phyloP scores from a whole-genome alignment of 441 rosid species.

The Populus tomentosa region DNA sequence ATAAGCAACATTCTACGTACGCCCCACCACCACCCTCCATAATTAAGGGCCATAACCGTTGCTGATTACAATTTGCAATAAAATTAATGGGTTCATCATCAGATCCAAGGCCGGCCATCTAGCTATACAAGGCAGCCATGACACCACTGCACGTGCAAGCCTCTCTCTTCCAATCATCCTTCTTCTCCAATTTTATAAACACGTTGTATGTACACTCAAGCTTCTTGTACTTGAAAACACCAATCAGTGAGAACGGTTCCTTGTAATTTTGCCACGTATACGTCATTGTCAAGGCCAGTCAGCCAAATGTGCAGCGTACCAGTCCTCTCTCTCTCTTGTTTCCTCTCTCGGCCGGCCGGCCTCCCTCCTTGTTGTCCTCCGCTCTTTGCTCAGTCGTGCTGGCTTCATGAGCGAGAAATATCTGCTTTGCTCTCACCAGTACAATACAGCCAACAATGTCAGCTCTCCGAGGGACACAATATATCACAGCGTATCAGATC shows the following conservation, averaged over 20 bases:
- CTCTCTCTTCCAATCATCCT: not conserved
- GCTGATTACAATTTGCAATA: not conserved
- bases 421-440: not conserved
- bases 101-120: conserved; percentile 33
- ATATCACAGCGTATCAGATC: conserved; percentile 4
- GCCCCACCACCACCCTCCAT: conserved; percentile 13
- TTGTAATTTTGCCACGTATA: too few relatives aligned
- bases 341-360: not conserved
- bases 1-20: conserved; percentile 32
- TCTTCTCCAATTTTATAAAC: not conserved
- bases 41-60: not conserved
- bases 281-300: too few relatives aligned
- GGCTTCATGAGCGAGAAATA: not conserved
- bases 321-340: not conserved
- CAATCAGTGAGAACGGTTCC: not conserved
- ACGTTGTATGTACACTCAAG: not conserved
- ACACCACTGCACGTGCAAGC: conserved; percentile 27
- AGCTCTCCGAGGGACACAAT: conserved; percentile 3
- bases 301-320: too few relatives aligned
- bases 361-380: not conserved
- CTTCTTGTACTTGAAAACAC: not conserved
- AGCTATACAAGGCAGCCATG: conserved; percentile 6
- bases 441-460: conserved; percentile 12
- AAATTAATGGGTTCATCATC: conserved; percentile 5
- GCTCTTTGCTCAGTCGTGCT: not conserved